Percentiles rank a stretch among this genome's conserved stretches.
phyloP scores from a whole-genome alignment of 23 red algal genomes.

The Gracilaria domingensis region DNA sequence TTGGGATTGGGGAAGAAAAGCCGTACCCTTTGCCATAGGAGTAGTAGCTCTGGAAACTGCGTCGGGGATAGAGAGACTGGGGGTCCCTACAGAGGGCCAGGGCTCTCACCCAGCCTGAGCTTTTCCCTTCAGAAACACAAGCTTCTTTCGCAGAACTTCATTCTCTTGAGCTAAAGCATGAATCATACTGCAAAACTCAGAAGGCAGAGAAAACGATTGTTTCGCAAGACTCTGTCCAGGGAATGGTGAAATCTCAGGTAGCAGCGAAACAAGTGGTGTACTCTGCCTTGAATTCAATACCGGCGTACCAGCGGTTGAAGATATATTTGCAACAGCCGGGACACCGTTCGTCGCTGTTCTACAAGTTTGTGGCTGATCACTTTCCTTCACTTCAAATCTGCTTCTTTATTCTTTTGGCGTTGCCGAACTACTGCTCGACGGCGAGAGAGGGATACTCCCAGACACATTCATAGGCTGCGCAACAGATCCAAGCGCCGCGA shows the following conservation, averaged over 20 bases:
- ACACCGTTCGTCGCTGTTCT: conserved; percentile 21
- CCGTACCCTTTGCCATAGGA: not conserved
- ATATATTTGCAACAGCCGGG: conserved; percentile 16
- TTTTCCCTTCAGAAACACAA: conserved; percentile 11
- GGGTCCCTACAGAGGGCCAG: not conserved
- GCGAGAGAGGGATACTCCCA: not conserved
- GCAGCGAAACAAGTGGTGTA: conserved; percentile 34
- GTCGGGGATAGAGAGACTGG: conserved; percentile 19
- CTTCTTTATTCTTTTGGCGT: conserved; percentile 28
- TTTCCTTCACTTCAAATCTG: conserved; percentile 73
- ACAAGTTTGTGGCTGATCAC: conserved; percentile 31
- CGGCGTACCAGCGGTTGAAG: conserved; percentile 27
- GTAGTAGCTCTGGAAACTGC: not conserved
- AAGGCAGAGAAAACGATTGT: conserved; percentile 43
- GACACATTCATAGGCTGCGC: not conserved
- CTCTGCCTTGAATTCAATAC: conserved; percentile 30
- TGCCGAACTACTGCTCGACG: not conserved
- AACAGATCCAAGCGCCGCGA: not conserved
- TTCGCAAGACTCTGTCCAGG: conserved; percentile 6
- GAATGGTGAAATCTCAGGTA: conserved; percentile 26
- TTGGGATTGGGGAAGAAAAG: conserved; percentile 11
- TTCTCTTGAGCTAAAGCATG: conserved; percentile 58
- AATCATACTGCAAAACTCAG: conserved; percentile 52
- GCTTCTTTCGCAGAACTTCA: conserved; percentile 38
- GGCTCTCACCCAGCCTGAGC: not conserved